Conservation (phyloP, 805 yeast species). For the Yarrowia sp. region DNA sequence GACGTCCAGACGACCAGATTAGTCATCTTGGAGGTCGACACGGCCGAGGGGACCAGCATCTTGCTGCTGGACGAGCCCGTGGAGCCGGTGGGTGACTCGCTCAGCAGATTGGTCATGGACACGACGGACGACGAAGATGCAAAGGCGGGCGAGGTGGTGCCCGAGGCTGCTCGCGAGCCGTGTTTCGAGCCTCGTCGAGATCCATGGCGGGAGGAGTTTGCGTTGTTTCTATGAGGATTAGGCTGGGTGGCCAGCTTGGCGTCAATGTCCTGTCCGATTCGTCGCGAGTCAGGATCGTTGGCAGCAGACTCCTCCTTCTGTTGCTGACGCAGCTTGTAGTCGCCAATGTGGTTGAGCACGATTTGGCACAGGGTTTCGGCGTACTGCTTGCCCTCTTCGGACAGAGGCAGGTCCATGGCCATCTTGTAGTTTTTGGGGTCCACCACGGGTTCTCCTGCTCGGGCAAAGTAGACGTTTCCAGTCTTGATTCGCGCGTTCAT, state of each 20-base stretch:
- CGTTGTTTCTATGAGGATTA: conserved; percentile 6
- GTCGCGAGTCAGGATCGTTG: conserved; percentile 15
- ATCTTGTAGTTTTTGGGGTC: conserved; percentile 57
- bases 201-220: background rate
- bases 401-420: conserved; percentile 67
- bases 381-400: conserved; percentile 66
- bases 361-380: conserved; percentile 62
- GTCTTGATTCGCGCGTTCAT: conserved; percentile 85
- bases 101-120: conserved; percentile 11
- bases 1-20: conserved; percentile 93
- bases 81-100: conserved; percentile 11
- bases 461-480: conserved; percentile 89
- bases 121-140: conserved; percentile 10
- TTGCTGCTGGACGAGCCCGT: background rate
- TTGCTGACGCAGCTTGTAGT: conserved; percentile 19
- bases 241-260: conserved; percentile 15
- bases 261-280: conserved; percentile 17
- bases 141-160: conserved; percentile 16
- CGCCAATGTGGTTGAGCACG: conserved; percentile 42
- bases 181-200: conserved; percentile 19
- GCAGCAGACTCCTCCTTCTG: conserved; percentile 6
- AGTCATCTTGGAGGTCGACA: conserved; percentile 42
- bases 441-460: conserved; percentile 44
- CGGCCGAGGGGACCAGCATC: conserved; percentile 16
- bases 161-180: background rate